Evolutionary conservation across 1,284 basidiomycete genomes (phyloP), one percentile per base, ranked within the genome.

Genomic region (Porodaedalea pini): DNA sequence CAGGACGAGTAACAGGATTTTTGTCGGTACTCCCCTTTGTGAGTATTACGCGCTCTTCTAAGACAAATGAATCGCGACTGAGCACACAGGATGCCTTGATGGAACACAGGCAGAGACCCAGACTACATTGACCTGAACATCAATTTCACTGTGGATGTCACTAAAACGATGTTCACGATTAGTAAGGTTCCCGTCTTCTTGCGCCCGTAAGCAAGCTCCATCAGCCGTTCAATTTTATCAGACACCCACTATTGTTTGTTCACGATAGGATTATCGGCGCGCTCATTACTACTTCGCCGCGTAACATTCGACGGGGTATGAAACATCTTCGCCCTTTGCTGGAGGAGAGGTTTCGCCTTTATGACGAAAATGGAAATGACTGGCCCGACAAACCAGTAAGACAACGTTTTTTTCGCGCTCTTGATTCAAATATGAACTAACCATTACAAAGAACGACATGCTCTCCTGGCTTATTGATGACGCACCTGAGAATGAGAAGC

Each of bases 11-110:
- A 76, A 77, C 57, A 67, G 77, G 6, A 64, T 77, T 8, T 72
- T 76, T 45, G 71, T 76, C 10, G 76, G 75, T 4, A 59, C 68
- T 19, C 73, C 75, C 6, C 57, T 74, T 6, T 78, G 76, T 74
- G 57, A 50, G 68, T 65, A 23, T 39, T 21, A 23, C 25, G 3
- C n/a, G 25, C 31, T 31, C 2, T 25, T 19, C 13, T 4, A 47
- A 31, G 29, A 29, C 23, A 27, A 21, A 8, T 29, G 10, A 41
- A 3, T n/a, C n/a, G 31, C 34, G 10, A 10, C 3, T 4, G n/a
- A n/a, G n/a, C 23, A n/a, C n/a, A n/a, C n/a, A n/a, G n/a, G n/a
- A n/a, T n/a, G n/a, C n/a, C n/a, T n/a, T n/a, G n/a, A 8, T 25
- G 6, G 19, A 17, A 11, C 4, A 31, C 40, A 80, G 79, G 78